Evolutionary conservation across 345 rosid genomes (phyloP), one percentile per base, ranked within the genome.

Genomic region (Heritiera fomes): DNA sequence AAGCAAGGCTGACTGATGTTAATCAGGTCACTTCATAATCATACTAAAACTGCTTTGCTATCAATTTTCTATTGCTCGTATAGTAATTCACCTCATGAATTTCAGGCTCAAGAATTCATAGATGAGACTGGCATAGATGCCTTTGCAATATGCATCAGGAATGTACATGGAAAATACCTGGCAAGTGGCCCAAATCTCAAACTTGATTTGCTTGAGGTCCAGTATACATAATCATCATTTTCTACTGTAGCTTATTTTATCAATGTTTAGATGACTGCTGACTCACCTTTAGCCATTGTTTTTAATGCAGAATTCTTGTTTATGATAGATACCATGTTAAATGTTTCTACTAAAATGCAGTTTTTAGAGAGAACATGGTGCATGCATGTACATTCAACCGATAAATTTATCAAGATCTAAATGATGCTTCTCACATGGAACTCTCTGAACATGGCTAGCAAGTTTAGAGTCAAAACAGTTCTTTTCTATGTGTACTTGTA

Each of bases 81-180:
- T 80, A 78, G 60, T 52, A 73, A 41, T 71, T 15, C 49, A 30
- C 34, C 60, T 70, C 55, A 28, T 77, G 77, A 79, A 75, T 77
- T 83, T 81, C 91, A 95, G 99, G 98, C 99, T 28, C 82, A 90
- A 88, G 89, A 89, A 77, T 95, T 95, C 85, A 90, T 93, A 77
- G 87, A 85, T 56, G 87, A 87, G 83, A 92, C 97, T 72, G 92
- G 93, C 63, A 91, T 95, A 85, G 96, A 93, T 85, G 94, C 97
- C 80, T 75, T 95, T 86, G 99, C 99, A 9, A 96, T 93, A 73
- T 95, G 99, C 76, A 93, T 95, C n/a, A 98, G 99, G 46, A 95
- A 95, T 85, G 94, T 95, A 67, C 98, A 95, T 80, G 98, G 99
- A 77, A 95, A 95, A 83, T 95, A 95, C 83, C 96, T 96, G 10